Evolutionary conservation across 441 rosid species (phyloP), one percentile per base, ranked within the genome.

Genomic region (Rhodomyrtus psidioides): DNA sequence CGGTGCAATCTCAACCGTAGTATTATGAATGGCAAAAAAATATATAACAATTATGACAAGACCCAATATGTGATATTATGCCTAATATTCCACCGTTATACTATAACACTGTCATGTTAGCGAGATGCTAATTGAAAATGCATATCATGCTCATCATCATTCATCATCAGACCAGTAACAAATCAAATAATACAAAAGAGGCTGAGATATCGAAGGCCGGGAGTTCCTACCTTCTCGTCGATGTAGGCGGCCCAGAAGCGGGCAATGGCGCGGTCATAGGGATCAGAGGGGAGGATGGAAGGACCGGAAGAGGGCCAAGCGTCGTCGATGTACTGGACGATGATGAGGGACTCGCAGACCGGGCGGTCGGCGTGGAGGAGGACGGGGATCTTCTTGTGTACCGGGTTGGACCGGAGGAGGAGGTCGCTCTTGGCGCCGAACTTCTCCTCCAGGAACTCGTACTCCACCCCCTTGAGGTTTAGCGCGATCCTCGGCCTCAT

Each of bases 371-470:
- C 86, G 13, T 96, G 96, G 83, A 96, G 84, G n/a, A 95, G 93
- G 86, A 95, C 98, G 0, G 96, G 98, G 27, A 96, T 88, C 91
- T 96, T 96, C 91, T 96, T 95, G 87, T 94, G 92, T 55, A 95
- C 91, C 55, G 99, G 98, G 87, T 96, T 95, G 39, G 94, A 92
- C 89, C 89, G 82, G 56, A 95, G 91, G 74, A 96, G 96, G 82
- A 96, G 94, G 82, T 92, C 92, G 86, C 96, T 93, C 89, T 96
- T 96, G 46, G 87, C 39, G 15, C 91, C 93, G 34, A 91, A 39
- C 4, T 60, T 87, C 91, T 94, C 96, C 84, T 94, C 86, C 19
- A 91, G 87, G 82, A 91, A 91, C 92, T 94, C 95, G 60, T 96
- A 95, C 6, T 91, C 88, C 19, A 94, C 90, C 14, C 93, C 92